Percentiles rank a stretch among this genome's conserved stretches.
Evolutionary conservation across 345 rosid species (phyloP).

Genomic region (Pugionium dolabratum): DNA sequence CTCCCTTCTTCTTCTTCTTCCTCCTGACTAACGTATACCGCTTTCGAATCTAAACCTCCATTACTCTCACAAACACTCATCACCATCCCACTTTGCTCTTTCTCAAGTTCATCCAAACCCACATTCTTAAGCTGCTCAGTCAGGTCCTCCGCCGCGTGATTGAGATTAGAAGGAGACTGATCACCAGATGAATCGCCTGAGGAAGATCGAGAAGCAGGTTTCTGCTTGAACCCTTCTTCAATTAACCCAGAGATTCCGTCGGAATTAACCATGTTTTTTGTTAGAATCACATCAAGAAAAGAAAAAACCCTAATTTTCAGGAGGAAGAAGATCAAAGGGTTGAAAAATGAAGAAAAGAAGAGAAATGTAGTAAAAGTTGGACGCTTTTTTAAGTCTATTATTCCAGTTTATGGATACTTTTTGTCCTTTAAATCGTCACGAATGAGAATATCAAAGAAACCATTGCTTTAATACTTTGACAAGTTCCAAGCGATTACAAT

Average conservation of each 20-base stretch:
- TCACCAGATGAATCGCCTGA: constrained; percentile 24
- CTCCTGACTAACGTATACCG: constrained; percentile 1
- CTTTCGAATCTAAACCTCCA: constrained; percentile 15
- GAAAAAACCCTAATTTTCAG: constrained; percentile 37
- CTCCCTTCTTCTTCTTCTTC: constrained; percentile 6
- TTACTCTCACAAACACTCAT: constrained; percentile 11
- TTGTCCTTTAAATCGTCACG: constrained; percentile 13
- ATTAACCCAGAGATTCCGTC: neutral
- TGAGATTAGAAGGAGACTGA: constrained; percentile 43
- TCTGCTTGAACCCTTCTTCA: constrained; percentile 3
- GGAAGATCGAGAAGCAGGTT: constrained; percentile 27
- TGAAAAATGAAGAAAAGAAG: neutral
- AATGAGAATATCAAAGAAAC: constrained; percentile 34
- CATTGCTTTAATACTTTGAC: constrained; percentile 25
- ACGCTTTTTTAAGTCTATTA: neutral
- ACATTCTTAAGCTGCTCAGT: constrained; percentile 42
- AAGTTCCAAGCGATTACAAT: constrained; percentile 2
- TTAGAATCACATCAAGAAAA: constrained; percentile 30
- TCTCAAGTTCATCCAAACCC: constrained; percentile 29
- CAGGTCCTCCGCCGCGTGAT: constrained; percentile 36
- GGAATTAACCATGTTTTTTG: constrained; percentile 12
- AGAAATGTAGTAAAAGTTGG: constrained; percentile 18
- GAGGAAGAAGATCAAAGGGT: constrained; percentile 29
- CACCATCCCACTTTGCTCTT: constrained; percentile 10
- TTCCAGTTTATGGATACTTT: neutral